Conservation (phyloP, 352 stramenopile genomes). For the Aphanomyces euteiches region DNA sequence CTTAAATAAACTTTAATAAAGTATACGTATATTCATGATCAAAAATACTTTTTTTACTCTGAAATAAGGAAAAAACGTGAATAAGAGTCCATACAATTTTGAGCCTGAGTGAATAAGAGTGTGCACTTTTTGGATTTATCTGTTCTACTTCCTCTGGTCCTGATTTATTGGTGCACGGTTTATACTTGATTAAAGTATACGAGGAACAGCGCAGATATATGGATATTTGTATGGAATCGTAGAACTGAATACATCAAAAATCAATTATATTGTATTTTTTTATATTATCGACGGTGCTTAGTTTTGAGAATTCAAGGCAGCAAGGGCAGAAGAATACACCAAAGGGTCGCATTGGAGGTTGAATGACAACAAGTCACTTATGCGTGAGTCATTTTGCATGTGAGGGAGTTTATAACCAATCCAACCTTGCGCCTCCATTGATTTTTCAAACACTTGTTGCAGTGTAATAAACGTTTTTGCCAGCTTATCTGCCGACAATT, state of each 20-base stretch:
- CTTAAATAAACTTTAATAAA: too few relatives aligned
- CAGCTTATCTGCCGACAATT: not conserved
- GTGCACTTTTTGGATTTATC: too few relatives aligned
- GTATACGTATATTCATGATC: too few relatives aligned
- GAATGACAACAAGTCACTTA: not conserved
- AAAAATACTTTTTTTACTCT: too few relatives aligned
- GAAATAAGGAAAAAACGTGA: too few relatives aligned
- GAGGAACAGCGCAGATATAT: not conserved
- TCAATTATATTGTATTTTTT: not conserved
- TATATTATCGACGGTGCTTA: not conserved
- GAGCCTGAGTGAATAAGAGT: too few relatives aligned
- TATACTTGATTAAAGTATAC: not conserved
- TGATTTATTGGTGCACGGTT: not conserved
- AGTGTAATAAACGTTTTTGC: not conserved
- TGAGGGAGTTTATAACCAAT: constrained; percentile 3
- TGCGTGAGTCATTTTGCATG: not conserved
- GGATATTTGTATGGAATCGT: not conserved
- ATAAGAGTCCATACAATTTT: too few relatives aligned
- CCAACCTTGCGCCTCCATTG: not conserved
- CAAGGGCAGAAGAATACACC: too few relatives aligned
- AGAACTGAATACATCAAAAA: not conserved
- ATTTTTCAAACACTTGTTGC: constrained; percentile 8
- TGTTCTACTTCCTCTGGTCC: not conserved
- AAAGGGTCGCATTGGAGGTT: not conserved
- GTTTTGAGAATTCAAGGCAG: too few relatives aligned